Base-by-base conservation (phyloP, 163 green algal genomes). In the Botryococcus braunii region DNA sequence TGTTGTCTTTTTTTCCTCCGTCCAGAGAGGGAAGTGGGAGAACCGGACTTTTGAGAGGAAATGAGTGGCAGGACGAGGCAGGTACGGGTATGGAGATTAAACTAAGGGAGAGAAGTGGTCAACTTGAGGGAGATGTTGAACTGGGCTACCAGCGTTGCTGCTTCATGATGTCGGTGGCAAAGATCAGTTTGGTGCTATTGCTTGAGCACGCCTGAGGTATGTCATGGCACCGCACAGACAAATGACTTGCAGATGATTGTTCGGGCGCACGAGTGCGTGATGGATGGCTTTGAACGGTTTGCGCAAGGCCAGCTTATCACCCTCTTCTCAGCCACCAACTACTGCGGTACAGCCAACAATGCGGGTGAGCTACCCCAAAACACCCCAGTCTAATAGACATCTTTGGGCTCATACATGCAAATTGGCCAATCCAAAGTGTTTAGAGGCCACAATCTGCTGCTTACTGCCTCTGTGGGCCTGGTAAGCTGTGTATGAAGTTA, bases 281-380 rank as follows among this genome's bases (percentile, higher is more conserved):
- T 99, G 94, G 94, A 99, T 69, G 94, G 94, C 66, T 99, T 99
- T 77, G 94, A 99, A 83, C 88, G 94, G 62, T 99, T 99, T 80
- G 94, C 94, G 0, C 87, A 95, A 67, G 90, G 90, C 50, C 89
- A 95, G 71, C 83, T 96, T 37, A 96, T 96, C 75, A 96, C 90
- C 8, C 85, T 96, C 1, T 96, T 96, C 79, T 92, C 83, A 43
- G 94, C 94, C 34, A 99, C 94, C 64, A 99, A 99, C 79, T 99
- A 99, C 82, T 99, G 94, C 76, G 93, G 93, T 62, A 97, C 93
- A 17, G 93, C 93, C 40, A 96, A 96, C 75, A 99, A 98, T 74
- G 89, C 90, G 39, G 90, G 72, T 71, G 36, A 29, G 70, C n/a
- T n/a, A n/a, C n/a, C n/a, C n/a, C n/a, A n/a, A n/a, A n/a, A 39